Conservation (phyloP, 2,329 filamentous ascomycete species). For the Furcasterigmium furcatum region DNA sequence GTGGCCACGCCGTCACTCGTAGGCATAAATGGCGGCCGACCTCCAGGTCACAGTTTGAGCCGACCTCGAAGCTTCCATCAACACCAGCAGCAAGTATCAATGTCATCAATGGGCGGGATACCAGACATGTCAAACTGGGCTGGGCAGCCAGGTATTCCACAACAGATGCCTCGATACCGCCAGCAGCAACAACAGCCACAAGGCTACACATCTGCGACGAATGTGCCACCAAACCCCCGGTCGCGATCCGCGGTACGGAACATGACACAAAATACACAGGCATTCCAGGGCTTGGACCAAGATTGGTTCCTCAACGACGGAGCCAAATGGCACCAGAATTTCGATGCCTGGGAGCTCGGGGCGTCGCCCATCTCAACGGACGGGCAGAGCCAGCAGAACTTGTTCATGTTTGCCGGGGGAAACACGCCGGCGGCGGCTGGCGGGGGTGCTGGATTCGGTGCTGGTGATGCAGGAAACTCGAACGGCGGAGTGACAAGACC, state of each 20-base stretch:
- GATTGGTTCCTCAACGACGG: slow-evolving; percentile 58
- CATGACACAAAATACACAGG: slow-evolving; percentile 20
- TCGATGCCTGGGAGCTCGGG: slow-evolving; percentile 48
- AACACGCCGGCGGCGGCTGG: not conserved
- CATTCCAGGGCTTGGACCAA: slow-evolving; percentile 41
- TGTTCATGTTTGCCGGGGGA: slow-evolving; percentile 13
- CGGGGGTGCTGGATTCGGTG: not conserved
- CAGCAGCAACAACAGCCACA: slow-evolving; percentile 16
- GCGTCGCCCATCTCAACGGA: not conserved
- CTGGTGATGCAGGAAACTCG: too few relatives aligned
- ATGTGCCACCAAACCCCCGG: not conserved
- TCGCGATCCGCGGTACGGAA: slow-evolving; percentile 15
- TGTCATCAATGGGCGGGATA: not conserved
- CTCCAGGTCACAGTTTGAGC: slow-evolving; percentile 4
- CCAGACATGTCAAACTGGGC: not conserved
- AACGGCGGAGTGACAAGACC: not conserved
- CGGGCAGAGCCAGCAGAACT: slow-evolving; percentile 7
- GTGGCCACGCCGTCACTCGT: slow-evolving; percentile 16
- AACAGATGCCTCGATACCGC: slow-evolving; percentile 21
- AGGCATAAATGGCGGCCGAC: slow-evolving; percentile 13
- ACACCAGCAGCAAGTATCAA: not conserved
- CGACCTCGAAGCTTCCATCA: not conserved
- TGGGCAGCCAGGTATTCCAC: slow-evolving; percentile 10
- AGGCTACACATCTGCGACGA: slow-evolving; percentile 3
- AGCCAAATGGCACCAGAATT: slow-evolving; percentile 56